A percentile compares a stretch with the other conserved stretches of the same genome.
phyloP scores from a whole-genome alignment of 345 rosid genomes.

The Eutrema heterophyllum region DNA sequence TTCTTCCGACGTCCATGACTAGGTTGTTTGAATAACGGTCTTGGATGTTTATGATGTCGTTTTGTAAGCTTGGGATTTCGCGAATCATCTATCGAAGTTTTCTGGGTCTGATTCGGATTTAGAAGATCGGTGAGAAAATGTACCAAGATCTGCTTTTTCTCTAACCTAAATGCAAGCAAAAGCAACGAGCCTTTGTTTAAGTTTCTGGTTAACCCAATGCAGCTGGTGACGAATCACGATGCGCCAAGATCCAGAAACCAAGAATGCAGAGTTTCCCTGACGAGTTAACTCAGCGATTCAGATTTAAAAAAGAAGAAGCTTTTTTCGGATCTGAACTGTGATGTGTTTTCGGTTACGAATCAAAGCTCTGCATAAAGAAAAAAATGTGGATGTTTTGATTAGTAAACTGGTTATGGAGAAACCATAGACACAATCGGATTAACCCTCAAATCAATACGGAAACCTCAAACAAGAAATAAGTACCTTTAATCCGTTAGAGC shows the following conservation, averaged over 20 bases:
- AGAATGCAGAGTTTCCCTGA: neutral
- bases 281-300: conserved; percentile 7
- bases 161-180: neutral
- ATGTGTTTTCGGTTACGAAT: neutral
- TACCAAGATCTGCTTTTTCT: neutral
- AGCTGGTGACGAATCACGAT: neutral
- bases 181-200: neutral
- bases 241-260: neutral
- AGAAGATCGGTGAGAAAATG: neutral
- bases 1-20: conserved; percentile 18
- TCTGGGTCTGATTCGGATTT: neutral
- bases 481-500: neutral
- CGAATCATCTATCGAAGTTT: conserved; percentile 2
- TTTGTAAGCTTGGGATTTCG: neutral
- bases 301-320: neutral
- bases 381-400: neutral
- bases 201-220: conserved; percentile 7
- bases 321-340: neutral
- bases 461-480: neutral
- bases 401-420: neutral
- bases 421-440: neutral
- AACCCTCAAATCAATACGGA: neutral
- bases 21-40: conserved; percentile 1
- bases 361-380: neutral
- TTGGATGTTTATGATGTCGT: neutral